Evolutionary conservation across 1,284 basidiomycete species (phyloP).

Genomic region (Naganishia liquefaciens): DNA sequence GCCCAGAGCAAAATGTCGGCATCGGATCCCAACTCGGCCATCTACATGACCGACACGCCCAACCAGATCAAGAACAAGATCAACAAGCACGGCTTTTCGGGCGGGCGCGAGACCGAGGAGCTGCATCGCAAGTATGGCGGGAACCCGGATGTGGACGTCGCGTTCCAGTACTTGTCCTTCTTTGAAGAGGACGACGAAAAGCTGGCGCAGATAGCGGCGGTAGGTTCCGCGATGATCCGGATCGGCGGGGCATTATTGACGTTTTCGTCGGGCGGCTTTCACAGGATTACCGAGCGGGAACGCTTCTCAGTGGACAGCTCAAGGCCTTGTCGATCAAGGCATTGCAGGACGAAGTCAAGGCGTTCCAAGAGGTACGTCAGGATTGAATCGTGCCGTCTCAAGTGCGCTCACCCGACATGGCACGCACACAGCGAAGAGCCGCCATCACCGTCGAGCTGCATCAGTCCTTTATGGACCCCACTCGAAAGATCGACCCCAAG

Average conservation of each 20-base stretch:
- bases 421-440: constrained; percentile 70
- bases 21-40: constrained; percentile 82
- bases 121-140: constrained; percentile 87
- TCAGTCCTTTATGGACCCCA: constrained; percentile 77
- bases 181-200: constrained; percentile 94
- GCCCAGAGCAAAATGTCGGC: constrained; percentile 99
- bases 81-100: constrained; percentile 87
- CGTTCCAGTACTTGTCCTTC: constrained; percentile 95
- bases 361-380: constrained; percentile 79
- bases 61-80: constrained; percentile 98
- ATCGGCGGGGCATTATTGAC: too few relatives aligned
- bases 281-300: constrained; percentile 88
- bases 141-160: constrained; percentile 91
- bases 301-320: constrained; percentile 84
- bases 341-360: constrained; percentile 79
- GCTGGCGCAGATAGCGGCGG: constrained; percentile 72
- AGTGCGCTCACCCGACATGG: too few relatives aligned
- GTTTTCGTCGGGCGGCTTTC: too few relatives aligned
- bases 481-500: constrained; percentile 70
- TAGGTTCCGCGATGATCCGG: constrained; percentile 56
- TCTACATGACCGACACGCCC: constrained; percentile 92
- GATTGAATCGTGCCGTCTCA: too few relatives aligned
- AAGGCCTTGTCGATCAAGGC: constrained; percentile 86
- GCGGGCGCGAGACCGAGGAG: constrained; percentile 86
- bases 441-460: constrained; percentile 79